Base-by-base conservation (phyloP, 805 yeast genomes). In the Babjeviella inositovora region DNA sequence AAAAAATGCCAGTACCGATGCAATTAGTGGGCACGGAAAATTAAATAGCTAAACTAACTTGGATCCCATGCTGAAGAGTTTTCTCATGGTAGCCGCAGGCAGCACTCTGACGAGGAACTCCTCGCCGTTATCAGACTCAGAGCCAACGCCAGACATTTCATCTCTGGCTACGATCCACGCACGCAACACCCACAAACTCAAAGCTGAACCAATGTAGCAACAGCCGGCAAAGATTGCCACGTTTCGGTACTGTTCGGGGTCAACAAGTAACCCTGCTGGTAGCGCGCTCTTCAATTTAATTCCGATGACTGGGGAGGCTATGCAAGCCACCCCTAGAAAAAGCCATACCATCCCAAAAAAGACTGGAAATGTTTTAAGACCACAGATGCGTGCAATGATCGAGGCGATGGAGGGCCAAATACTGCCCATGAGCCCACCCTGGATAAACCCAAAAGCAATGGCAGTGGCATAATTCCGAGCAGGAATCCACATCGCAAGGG, bases 261-360 rank as follows among this genome's bases (percentile, higher is more conserved):
- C 51, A 13, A 40, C 40, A 1, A 22, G 17, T 5, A 38, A 37
- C 1, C 53, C 58, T 11, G 35, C 31, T 4, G 41, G 29, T 7
- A 18, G 24, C 7, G 43, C 41, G 11, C 33, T 28, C 27, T 65
- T 66, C 22, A 71, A 46, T 7, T 57, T 43, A 10, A 68, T 50
- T 5, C 80, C 80, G 28, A 72, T 59, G 12, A 70, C 56, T 2
- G 80, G 80, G 2, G 79, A 58, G 2, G 54, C 60, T n/a, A 65
- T 40, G 2, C 69, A 67, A 16, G 63, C 47, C 0, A 46, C 28
- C 6, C 74, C 79, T 21, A 60, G 35, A 17, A 57, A 41, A 8
- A 56, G 33, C 77, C 76, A 71, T 4, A 61, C 32, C 62, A 66
- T 53, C 11, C 67, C 60, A 24, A 59, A 45, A 0, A 57, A 42